Evolutionary conservation across 306 rosid genomes (phyloP), one percentile per base, ranked within the genome.

Genomic region (Lupinus albus): DNA sequence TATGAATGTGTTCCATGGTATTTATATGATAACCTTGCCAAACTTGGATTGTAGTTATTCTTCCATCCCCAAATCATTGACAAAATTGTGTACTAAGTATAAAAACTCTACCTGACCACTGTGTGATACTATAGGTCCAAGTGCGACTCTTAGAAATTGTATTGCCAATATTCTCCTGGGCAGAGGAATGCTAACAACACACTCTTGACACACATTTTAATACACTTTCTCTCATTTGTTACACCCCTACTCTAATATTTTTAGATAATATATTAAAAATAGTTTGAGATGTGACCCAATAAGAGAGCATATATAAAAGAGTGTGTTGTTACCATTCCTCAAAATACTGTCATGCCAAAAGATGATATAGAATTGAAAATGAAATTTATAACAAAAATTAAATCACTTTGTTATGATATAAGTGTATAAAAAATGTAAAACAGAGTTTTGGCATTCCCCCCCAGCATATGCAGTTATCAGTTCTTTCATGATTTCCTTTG

Each of bases 51-150:
- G 35, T 44, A 7, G 16, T 57, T 39, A 3, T 47, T 56, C 70
- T 16, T 74, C 42, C 25, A 14, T 0, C 36, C 36, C 36, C 36
- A 32, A 32, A 1, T 32, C 53, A 8, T 44, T 21, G 44, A 50
- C 51, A 76, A 51, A 46, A 28, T 41, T 30, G 30, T 55, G 45
- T n/a, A 3, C 39, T 8, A n/a, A n/a, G 38, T 11, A 59, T 57
- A 21, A 21, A 21, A 45, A n/a, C 11, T 33, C 58, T 32, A 10
- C 35, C 12, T 67, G 33, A 8, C 55, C 8, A 25, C 21, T 62
- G 4, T 42, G 12, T 12, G 35, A 44, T n/a, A 45, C 56, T n/a
- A 57, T 14, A 52, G 28, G 28, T 21, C 3, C 28, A 1, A 51
- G 53, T 44, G 48, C 13, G 2, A 11, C 66, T 42, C 45, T 1